phyloP scores from a whole-genome alignment of 75 land plant genomes.

The Chamaecyparis obtusa region DNA sequence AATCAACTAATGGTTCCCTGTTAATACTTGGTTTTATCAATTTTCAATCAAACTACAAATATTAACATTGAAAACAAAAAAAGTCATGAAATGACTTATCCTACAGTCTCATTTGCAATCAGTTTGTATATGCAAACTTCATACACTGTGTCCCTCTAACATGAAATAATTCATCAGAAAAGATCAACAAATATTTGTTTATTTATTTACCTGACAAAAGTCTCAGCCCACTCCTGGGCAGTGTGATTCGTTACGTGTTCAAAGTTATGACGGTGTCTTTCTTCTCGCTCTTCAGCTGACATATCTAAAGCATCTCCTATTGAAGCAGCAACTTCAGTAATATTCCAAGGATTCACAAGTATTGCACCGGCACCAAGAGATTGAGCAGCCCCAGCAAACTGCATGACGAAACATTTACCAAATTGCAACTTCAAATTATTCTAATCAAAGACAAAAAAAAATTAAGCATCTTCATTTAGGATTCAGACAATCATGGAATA shows the following conservation, averaged over 20 bases:
- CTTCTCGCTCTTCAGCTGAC: slow-evolving; percentile 83
- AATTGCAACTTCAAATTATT: slow-evolving; percentile 4
- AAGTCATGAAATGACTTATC: background rate
- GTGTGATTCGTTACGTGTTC: slow-evolving; percentile 90
- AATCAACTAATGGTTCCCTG: background rate
- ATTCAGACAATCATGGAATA: background rate
- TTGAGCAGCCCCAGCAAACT: slow-evolving; percentile 99
- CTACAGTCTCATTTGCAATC: background rate
- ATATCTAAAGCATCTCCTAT: slow-evolving; percentile 81
- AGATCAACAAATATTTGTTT: background rate
- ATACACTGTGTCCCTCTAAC: background rate
- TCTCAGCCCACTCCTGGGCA: slow-evolving; percentile 98
- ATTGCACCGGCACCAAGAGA: slow-evolving; percentile 98
- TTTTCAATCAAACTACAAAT: background rate
- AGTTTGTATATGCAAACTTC: background rate
- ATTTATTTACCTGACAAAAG: slow-evolving; percentile 72
- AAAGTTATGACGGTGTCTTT: slow-evolving; percentile 89
- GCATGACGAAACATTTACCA: slow-evolving; percentile 13
- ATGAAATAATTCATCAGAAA: background rate
- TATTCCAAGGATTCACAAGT: slow-evolving; percentile 98
- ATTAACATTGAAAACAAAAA: background rate
- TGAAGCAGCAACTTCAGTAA: slow-evolving; percentile 86
- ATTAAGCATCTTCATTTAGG: background rate
- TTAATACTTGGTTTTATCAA: too few species aligned
- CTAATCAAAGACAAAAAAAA: background rate